Evolutionary conservation across 1,284 basidiomycete genomes (phyloP), one percentile per base, ranked within the genome.

Genomic region (Rhodotorula sp.): DNA sequence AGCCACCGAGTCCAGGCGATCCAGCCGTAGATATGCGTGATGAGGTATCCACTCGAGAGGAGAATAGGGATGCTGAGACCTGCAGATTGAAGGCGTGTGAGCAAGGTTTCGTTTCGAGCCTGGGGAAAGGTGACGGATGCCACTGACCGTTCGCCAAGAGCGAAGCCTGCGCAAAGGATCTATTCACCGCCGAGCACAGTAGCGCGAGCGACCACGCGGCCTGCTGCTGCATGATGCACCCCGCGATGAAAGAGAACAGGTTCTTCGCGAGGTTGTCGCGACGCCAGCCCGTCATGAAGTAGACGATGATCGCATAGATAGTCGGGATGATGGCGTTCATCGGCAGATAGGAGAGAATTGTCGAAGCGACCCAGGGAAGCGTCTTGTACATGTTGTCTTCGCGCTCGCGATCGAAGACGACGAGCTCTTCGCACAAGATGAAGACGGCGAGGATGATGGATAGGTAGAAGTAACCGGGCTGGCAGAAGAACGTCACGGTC

Each of bases 341-440:
- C 8, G 79, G 75, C 2, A 74, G 57, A 33, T 74, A 73, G 15
- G 65, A 59, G n/a, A 73, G 17, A 48, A 74, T 48, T 4, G 60
- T 33, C 6, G 65, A 61, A 26, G 67, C 15, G 8, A 75, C 66
- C 68, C 69, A 83, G 10, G 83, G 82, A 0, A 80, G 73, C 4
- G 80, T 62, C 33, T 77, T 75, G 67, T 81, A 82, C 4, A 82
- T 76, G 37, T 79, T 74, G 68, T 83, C 83, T 69, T 83, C 83
- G 33, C 80, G 79, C 70, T 85, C 84, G 12, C 84, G 81, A 71
- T 85, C 84, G 64, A 85, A 85, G 58, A 84, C 80, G 66, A 82
- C 76, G 24, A 85, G 79, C 51, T 82, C 81, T 17, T 77, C 79
- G 72, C 80, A 82, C 71, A 78, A 81, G 64, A 81, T 80, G 70